A percentile compares a stretch with the other conserved stretches of the same genome.
phyloP scores from a whole-genome alignment of 345 rosid genomes.

The Ailanthus altissimus region DNA sequence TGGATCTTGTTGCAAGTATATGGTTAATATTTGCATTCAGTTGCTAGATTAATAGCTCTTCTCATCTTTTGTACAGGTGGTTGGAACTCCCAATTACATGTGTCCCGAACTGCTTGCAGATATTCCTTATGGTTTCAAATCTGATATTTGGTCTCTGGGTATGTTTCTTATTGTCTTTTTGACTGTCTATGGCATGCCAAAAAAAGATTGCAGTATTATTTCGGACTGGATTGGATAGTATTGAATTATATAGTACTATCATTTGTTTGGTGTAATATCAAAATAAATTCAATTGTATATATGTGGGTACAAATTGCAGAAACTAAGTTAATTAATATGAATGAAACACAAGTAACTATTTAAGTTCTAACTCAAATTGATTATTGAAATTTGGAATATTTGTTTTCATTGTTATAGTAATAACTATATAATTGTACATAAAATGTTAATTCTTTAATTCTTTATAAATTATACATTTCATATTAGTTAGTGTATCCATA shows the following conservation, averaged over 20 bases:
- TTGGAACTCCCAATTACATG: slow-evolving; percentile 99
- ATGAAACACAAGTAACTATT: neutral
- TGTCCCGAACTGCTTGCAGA: slow-evolving; percentile 98
- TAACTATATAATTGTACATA: neutral
- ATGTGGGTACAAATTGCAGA: neutral
- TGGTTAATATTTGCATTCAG: slow-evolving; percentile 18
- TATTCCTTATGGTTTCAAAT: slow-evolving; percentile 97
- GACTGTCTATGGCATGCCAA: neutral
- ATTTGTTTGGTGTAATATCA: neutral
- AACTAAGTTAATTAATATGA: neutral
- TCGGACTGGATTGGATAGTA: neutral
- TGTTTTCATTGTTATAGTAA: neutral
- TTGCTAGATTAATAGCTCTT: slow-evolving; percentile 17
- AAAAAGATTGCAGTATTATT: neutral
- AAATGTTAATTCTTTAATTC: neutral
- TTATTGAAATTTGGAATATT: neutral
- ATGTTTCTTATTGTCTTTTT: slow-evolving; percentile 21
- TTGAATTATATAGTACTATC: neutral
- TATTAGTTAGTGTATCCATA: neutral
- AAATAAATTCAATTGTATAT: neutral
- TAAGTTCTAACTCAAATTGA: neutral
- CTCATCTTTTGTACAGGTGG: slow-evolving; percentile 60
- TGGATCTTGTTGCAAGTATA: neutral
- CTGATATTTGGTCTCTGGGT: slow-evolving; percentile 99
- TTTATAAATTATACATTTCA: neutral